Evolutionary conservation across 2,329 filamentous ascomycete genomes (phyloP), one percentile per base, ranked within the genome.

Genomic region (Beauveria australis): DNA sequence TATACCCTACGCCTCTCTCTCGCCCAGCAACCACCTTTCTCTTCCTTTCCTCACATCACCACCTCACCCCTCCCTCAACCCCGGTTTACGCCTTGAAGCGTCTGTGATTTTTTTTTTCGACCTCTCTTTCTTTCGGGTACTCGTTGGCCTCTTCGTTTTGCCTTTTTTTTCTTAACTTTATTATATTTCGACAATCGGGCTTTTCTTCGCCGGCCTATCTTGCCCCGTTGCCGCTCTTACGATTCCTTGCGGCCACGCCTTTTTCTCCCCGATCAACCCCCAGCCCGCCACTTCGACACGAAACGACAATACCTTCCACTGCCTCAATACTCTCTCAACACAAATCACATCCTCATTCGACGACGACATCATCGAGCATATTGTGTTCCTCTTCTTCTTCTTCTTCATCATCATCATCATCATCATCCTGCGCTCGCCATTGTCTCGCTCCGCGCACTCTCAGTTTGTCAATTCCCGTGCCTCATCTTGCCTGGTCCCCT

Each of bases 81-180:
- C 24, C 47, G 24, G 22, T 43, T 37, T 57, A 37, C 55, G 14
- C 33, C 33, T 58, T 12, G 55, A 37, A 33, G 40, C 24, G 43
- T n/a, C 53, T 58, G 26, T 43, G 30, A 28, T 16, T 28, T 59
- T 63, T 63, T 63, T 61, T 52, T 64, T 63, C 64, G 60, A 57
- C 53, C 62, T 37, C 46, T 24, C 49, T 55, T 63, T 37, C 53
- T 63, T 22, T 40, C 54, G 3, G 54, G 44, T 58, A 22, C 37
- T 51, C 6, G 30, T 43, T 41, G 33, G 43, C 30, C 41, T n/a
- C 49, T 43, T 41, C 52, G 4, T 44, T 54, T 28, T 22, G 18
- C 10, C 44, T 57, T 24, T 22, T n/a, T 26, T 43, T 49, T 26
- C n/a, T 56, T 24, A 24, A 19, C 7, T 40, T 26, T 46, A n/a